These are phyloP conservation scores for Forsythia suspensa DNA, from an alignment of 257 asterid species.

Conservation along the genomic window DNA sequence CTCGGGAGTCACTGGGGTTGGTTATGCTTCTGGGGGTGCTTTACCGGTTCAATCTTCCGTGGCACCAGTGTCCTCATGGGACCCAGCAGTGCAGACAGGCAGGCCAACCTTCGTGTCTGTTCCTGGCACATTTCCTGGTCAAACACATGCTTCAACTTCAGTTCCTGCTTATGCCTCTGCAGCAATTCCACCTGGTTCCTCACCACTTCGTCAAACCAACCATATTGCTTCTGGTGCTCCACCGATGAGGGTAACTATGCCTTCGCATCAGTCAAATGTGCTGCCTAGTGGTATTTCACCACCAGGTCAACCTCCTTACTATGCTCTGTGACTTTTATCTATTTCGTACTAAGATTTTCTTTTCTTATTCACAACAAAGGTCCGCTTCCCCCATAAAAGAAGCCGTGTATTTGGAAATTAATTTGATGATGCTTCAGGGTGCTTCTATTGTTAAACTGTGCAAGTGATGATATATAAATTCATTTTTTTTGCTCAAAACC, in stretches of 20 bases:
- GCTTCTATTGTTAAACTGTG: background rate
- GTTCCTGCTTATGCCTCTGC: constrained; percentile 39
- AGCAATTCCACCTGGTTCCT: constrained; percentile 29
- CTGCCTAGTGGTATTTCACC: constrained; percentile 39
- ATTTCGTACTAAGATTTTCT: background rate
- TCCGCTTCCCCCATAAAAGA: background rate
- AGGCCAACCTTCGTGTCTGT: constrained; percentile 33
- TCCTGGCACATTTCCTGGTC: constrained; percentile 48
- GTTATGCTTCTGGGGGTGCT: constrained; percentile 31
- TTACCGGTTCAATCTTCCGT: constrained; percentile 35
- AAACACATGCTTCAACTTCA: constrained; percentile 38
- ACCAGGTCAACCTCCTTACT: constrained; percentile 41
- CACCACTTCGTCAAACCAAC: constrained; percentile 31
- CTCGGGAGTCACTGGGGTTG: constrained; percentile 35
- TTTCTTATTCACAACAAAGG: background rate
- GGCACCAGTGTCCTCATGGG: constrained; percentile 48
- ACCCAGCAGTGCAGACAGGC: constrained; percentile 35
- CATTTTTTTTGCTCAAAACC: background rate
- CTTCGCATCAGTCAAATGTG: constrained; percentile 34
- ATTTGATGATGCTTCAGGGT: background rate
- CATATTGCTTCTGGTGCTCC: constrained; percentile 23
- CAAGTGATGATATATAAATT: background rate
- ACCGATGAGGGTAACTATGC: constrained; percentile 37
- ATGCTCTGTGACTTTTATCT: constrained; percentile 34
- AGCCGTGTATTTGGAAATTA: background rate